Conservation (phyloP, 1,284 basidiomycete species). For the Lignosus rhinocerotis region DNA sequence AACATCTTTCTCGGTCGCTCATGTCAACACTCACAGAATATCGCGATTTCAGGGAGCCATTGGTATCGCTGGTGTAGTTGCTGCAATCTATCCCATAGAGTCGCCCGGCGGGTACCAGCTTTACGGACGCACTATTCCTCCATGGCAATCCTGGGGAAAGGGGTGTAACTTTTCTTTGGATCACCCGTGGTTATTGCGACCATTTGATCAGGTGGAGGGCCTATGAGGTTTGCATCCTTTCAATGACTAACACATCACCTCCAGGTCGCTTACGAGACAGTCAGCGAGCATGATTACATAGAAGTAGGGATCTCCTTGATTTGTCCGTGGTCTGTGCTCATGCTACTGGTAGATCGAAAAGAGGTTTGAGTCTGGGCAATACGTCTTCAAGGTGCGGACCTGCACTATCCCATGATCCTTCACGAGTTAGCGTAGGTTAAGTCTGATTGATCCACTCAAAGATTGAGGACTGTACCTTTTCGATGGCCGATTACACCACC, state of each 20-base stretch:
- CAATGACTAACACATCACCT: background rate
- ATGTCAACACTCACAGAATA: background rate
- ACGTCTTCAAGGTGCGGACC: constrained; percentile 49
- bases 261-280: constrained; percentile 48
- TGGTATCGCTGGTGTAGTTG: constrained; percentile 60
- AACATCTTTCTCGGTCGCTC: constrained; percentile 7
- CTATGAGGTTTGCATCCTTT: background rate
- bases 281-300: constrained; percentile 47
- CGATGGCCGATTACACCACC: constrained; percentile 49
- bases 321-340: background rate
- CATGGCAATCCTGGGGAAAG: constrained; percentile 64
- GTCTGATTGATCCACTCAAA: constrained; percentile 19
- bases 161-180: constrained; percentile 47
- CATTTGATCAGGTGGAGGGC: constrained; percentile 60
- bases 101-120: constrained; percentile 70
- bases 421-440: background rate
- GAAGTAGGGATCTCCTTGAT: constrained; percentile 35
- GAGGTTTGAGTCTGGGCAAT: constrained; percentile 62
- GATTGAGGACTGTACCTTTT: constrained; percentile 53
- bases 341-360: constrained; percentile 45
- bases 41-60: constrained; percentile 51
- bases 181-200: constrained; percentile 60
- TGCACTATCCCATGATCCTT: background rate
- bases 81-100: constrained; percentile 67
- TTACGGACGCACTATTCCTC: constrained; percentile 57